Conservation (phyloP, 2,329 filamentous ascomycete species). For the Pyricularia sp. region DNA sequence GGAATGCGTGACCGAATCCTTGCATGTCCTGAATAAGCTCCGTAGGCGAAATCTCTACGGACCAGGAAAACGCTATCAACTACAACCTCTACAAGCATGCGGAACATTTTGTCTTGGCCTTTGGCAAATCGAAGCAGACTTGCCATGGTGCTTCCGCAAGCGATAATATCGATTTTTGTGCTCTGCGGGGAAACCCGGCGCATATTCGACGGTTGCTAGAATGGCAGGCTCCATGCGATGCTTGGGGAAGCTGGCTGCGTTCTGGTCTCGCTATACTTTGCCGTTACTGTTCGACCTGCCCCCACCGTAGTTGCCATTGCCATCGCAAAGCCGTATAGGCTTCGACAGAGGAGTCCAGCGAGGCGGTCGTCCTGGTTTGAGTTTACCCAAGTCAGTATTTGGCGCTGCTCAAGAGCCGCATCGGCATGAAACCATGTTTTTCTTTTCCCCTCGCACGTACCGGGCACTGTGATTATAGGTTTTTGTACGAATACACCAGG, state of each 20-base stretch:
- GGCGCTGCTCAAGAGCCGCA: background rate
- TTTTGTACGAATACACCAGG: conserved; percentile 24
- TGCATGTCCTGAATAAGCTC: conserved; percentile 44
- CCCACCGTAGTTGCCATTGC: conserved; percentile 24
- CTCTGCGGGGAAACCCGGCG: conserved; percentile 22
- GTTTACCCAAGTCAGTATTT: background rate
- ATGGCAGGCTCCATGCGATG: conserved; percentile 43
- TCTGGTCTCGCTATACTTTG: conserved; percentile 42
- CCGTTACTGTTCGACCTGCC: background rate
- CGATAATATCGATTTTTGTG: conserved; percentile 41
- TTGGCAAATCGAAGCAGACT: conserved; percentile 49
- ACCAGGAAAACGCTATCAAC: conserved; percentile 51
- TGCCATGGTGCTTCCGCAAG: conserved; percentile 51
- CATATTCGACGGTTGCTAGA: conserved; percentile 22
- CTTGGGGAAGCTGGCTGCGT: conserved; percentile 37
- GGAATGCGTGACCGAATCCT: conserved; percentile 59
- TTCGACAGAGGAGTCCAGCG: conserved; percentile 33
- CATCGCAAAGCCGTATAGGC: conserved; percentile 26
- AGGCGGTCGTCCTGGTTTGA: conserved; percentile 34
- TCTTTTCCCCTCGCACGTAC: conserved; percentile 15
- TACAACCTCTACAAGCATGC: conserved; percentile 48
- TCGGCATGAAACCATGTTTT: background rate
- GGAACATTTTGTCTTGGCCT: conserved; percentile 36
- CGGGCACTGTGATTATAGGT: conserved; percentile 22
- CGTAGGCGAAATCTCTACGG: conserved; percentile 45